Conservation (phyloP, 2,329 filamentous ascomycete genomes). For the Paecilomyces dactylethromorphus region DNA sequence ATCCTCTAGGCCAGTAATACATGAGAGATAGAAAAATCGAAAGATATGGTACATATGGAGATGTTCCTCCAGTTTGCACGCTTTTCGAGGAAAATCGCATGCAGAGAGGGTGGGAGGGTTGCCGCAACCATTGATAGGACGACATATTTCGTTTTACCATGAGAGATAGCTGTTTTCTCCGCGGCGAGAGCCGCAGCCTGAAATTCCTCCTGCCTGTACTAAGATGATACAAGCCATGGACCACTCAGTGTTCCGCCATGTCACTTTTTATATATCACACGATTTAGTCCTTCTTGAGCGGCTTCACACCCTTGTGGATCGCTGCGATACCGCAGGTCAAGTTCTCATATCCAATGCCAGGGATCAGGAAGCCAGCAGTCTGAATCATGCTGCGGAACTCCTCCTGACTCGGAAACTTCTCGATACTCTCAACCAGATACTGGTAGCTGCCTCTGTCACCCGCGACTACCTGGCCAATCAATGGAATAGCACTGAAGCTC, state of each 20-base stretch:
- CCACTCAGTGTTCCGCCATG: not conserved
- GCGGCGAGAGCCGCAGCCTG: no score
- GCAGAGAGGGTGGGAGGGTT: not conserved
- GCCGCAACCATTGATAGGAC: not conserved
- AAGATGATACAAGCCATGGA: no score
- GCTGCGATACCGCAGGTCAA: conserved; percentile 88
- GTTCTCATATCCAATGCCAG: conserved; percentile 79
- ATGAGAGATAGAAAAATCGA: not conserved
- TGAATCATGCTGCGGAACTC: conserved; percentile 61
- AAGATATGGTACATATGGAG: not conserved
- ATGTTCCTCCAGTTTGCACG: not conserved
- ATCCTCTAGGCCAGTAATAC: not conserved
- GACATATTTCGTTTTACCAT: not conserved
- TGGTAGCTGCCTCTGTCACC: conserved; percentile 95
- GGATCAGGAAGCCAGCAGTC: conserved; percentile 74
- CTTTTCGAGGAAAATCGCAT: not conserved
- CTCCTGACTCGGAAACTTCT: conserved; percentile 79
- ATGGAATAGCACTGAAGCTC: conserved; percentile 88
- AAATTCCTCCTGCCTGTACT: no score
- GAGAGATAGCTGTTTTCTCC: no score
- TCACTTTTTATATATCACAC: not conserved
- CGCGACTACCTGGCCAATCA: conserved; percentile 92
- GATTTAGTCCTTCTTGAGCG: conserved; percentile 16
- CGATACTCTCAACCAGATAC: conserved; percentile 97
- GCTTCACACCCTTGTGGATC: conserved; percentile 96